Percentiles rank a stretch among this genome's conserved stretches.
These are phyloP conservation scores for Xylariaceae sp. DNA, from an alignment of 2,329 filamentous ascomycete species.

Conservation along the genomic window DNA sequence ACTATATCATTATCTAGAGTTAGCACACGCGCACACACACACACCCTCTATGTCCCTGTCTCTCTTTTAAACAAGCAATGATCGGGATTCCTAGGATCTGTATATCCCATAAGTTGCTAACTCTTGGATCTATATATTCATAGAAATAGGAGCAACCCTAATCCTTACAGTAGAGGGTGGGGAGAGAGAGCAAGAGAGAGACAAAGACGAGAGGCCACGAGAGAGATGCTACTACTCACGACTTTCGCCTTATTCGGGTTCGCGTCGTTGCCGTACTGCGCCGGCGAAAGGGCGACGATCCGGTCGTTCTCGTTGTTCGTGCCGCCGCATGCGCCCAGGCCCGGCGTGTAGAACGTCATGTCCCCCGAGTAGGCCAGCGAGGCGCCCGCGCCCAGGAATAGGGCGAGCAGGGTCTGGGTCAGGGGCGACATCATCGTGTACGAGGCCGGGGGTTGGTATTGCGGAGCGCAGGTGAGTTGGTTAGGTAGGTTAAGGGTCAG, in stretches of 20 bases:
- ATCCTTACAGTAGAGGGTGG: too few species aligned
- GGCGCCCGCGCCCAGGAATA: slow-evolving; percentile 7
- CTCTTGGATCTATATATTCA: too few species aligned
- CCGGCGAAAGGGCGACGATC: slow-evolving; percentile 25
- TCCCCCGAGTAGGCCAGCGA: slow-evolving; percentile 22
- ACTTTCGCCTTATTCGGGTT: slow-evolving; percentile 29
- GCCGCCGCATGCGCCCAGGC: slow-evolving; percentile 25
- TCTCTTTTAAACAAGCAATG: background rate
- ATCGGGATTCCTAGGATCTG: background rate
- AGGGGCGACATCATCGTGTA: slow-evolving; percentile 13
- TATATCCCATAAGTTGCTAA: too few species aligned
- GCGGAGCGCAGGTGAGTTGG: background rate
- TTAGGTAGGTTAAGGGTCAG: too few species aligned
- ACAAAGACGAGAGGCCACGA: too few species aligned
- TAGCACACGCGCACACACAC: too few species aligned
- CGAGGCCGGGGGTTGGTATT: too few species aligned
- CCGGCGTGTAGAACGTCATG: slow-evolving; percentile 28
- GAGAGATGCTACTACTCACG: background rate
- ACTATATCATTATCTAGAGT: slow-evolving; percentile 1
- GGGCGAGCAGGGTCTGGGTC: slow-evolving; percentile 11
- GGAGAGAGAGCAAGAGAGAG: too few species aligned
- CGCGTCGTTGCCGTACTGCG: slow-evolving; percentile 28
- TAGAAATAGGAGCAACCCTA: too few species aligned
- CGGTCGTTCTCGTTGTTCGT: slow-evolving; percentile 16
- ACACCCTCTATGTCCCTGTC: background rate